These are phyloP conservation scores for Acanthamoeba royreba DNA, from an alignment of 208 protist genomes.

Conservation along the genomic window DNA sequence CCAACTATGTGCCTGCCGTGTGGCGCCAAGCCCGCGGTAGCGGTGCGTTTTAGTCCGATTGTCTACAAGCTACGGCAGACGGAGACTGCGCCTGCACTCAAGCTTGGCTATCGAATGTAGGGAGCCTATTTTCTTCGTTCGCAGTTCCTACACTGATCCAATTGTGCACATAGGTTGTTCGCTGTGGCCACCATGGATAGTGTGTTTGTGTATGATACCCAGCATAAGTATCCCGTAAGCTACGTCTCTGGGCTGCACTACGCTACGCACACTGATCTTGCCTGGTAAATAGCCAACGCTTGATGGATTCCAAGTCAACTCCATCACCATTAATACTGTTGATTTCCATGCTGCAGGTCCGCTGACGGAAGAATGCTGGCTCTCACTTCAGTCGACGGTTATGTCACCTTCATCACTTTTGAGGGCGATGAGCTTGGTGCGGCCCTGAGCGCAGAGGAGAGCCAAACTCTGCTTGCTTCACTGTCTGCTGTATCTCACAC, in stretches of 20 bases:
- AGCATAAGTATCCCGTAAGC: not conserved
- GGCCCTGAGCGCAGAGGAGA: not conserved
- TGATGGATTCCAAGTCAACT: not conserved
- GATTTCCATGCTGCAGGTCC: not conserved
- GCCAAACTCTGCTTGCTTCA: not conserved
- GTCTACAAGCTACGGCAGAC: not conserved
- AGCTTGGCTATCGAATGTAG: slow-evolving; percentile 21
- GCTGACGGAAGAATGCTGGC: not conserved
- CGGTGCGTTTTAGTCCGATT: not conserved
- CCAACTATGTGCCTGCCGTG: not conserved
- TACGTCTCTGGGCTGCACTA: not conserved
- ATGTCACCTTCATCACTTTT: not conserved
- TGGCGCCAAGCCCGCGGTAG: not conserved
- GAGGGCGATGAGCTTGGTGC: not conserved
- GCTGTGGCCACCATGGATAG: not conserved
- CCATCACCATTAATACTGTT: not conserved
- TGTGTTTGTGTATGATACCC: slow-evolving; percentile 20
- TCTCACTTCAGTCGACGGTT: not conserved
- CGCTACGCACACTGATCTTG: not conserved
- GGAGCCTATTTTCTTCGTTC: not conserved
- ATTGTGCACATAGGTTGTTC: not conserved
- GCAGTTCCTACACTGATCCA: not conserved
- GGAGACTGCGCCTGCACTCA: not conserved
- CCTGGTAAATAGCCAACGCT: not conserved
- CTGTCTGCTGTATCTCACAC: too few relatives aligned